Base-by-base conservation (phyloP, 1,284 basidiomycete species). In the Macrocystidia cucumis region DNA sequence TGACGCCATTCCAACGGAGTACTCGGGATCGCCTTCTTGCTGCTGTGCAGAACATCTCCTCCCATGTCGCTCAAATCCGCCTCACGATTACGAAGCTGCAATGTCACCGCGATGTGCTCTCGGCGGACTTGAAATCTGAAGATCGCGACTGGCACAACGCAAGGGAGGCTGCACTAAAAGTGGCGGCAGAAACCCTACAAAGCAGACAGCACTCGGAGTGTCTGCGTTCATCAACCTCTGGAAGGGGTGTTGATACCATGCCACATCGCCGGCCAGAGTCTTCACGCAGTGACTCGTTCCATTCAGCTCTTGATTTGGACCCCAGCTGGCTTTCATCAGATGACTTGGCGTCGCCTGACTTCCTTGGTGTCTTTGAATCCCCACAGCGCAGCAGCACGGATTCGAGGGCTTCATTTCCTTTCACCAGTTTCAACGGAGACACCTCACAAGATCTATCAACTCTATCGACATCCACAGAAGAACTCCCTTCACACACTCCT, bases 1-100 rank as follows among this genome's bases (percentile, higher is more conserved):
- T 96, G 31, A 85, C 89, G 5, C 91, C 93, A 2, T 93, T 97
- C 56, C 87, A 85, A 50, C 75, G 75, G 35, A 65, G 80, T 4
- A 92, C 91, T 2, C 76, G 90, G 29, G 86, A 89, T 42, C 72
- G 81, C 29, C 68, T 97, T 22, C 63, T 76, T 17, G 47, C 60
- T 18, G 67, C 78, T 3, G 63, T 91, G 11, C 76, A 81, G 43
- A 63, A 61, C n/a, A 63, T 85, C 3, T 74, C 84, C 5, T 76
- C 72, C 46, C 72, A 74, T 26, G 64, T 96, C 39, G 74, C 74
- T 45, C 65, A 72, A 41, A 62, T 77, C 32, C 75, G 90, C 28
- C 65, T 95, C 39, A 75, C 87, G n/a, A 63, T 90, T 34, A 74
- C 78, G 46, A 83, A 78, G 50, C 60, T 87, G 12, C 59, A 66